These are phyloP conservation scores for Mallotus japonicus DNA, from an alignment of 441 rosid species.

Conservation along the genomic window DNA sequence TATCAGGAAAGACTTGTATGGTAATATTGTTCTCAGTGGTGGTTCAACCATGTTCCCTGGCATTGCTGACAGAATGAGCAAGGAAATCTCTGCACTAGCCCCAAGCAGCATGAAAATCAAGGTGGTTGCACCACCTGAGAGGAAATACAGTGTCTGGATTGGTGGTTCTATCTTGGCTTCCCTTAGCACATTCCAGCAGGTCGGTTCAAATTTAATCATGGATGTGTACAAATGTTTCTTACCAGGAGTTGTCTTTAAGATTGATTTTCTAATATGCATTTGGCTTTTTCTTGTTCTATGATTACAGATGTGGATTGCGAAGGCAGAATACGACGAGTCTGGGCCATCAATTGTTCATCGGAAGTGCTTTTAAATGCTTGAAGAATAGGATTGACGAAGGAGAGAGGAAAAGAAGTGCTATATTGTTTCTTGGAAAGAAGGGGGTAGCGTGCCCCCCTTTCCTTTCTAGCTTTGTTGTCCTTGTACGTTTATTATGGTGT, in stretches of 20 bases:
- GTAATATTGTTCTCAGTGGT: slow-evolving; percentile 73
- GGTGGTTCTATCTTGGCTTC: slow-evolving; percentile 79
- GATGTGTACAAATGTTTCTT: background rate
- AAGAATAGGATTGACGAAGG: slow-evolving; percentile 24
- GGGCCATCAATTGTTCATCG: slow-evolving; percentile 93
- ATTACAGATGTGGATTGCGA: slow-evolving; percentile 93
- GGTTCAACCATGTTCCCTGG: slow-evolving; percentile 79
- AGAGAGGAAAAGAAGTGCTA: slow-evolving; percentile 10
- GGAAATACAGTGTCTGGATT: slow-evolving; percentile 79
- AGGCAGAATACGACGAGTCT: slow-evolving; percentile 92
- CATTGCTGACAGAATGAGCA: slow-evolving; percentile 80
- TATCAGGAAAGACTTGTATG: slow-evolving; percentile 72
- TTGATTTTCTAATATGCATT: background rate
- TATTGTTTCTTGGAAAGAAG: slow-evolving; percentile 19
- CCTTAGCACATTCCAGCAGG: slow-evolving; percentile 88
- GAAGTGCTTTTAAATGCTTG: slow-evolving; percentile 70
- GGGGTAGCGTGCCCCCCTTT: slow-evolving; percentile 32
- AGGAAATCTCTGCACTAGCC: slow-evolving; percentile 68
- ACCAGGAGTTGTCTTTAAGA: no score
- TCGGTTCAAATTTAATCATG: slow-evolving; percentile 17
- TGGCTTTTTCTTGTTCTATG: slow-evolving; percentile 8
- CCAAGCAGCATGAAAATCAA: slow-evolving; percentile 82
- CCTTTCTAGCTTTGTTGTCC: slow-evolving; percentile 31
- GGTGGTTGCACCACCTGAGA: slow-evolving; percentile 78
- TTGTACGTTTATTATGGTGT: slow-evolving; percentile 34